A percentile compares a stretch with the other conserved stretches of the same genome.
Conservation (phyloP, 805 yeast species). For the Kodamaea jinghongensis region DNA sequence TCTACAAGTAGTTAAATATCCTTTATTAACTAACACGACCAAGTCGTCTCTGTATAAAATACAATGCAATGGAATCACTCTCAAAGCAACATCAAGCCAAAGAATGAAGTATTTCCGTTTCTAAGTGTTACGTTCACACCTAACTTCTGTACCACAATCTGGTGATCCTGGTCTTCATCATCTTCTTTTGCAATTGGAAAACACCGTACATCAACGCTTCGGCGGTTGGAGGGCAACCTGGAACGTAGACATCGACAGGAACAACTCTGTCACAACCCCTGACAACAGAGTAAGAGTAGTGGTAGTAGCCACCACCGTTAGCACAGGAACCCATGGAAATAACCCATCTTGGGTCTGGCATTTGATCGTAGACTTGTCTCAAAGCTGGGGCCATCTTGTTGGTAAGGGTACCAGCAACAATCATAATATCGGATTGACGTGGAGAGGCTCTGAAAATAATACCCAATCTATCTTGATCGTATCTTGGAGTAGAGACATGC, state of each 20-base stretch:
- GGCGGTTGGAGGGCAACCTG: conserved; percentile 91
- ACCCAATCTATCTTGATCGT: conserved; percentile 89
- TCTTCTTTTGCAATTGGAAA: conserved; percentile 85
- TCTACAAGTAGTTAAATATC: too few species aligned
- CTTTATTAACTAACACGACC: not conserved
- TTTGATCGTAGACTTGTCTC: conserved; percentile 90
- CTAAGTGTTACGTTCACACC: too few species aligned
- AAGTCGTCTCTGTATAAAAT: conserved; percentile 8
- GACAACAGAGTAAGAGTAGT: conserved; percentile 83
- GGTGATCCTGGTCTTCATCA: conserved; percentile 76
- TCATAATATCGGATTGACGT: conserved; percentile 88
- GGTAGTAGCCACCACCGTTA: conserved; percentile 91
- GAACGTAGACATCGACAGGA: conserved; percentile 88
- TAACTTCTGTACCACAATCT: conserved; percentile 79
- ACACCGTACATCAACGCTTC: conserved; percentile 91
- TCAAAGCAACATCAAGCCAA: too few species aligned
- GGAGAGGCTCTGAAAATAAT: conserved; percentile 93
- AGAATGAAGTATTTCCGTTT: too few species aligned
- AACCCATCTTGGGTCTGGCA: conserved; percentile 95
- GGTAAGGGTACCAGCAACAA: conserved; percentile 88
- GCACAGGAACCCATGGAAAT: conserved; percentile 94
- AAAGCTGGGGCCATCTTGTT: conserved; percentile 93
- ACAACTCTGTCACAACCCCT: conserved; percentile 87
- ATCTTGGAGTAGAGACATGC: conserved; percentile 89
- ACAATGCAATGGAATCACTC: conserved; percentile 8